Conservation (phyloP, 768 basidiomycete genomes). For the Pleurotus cornucopiae region DNA sequence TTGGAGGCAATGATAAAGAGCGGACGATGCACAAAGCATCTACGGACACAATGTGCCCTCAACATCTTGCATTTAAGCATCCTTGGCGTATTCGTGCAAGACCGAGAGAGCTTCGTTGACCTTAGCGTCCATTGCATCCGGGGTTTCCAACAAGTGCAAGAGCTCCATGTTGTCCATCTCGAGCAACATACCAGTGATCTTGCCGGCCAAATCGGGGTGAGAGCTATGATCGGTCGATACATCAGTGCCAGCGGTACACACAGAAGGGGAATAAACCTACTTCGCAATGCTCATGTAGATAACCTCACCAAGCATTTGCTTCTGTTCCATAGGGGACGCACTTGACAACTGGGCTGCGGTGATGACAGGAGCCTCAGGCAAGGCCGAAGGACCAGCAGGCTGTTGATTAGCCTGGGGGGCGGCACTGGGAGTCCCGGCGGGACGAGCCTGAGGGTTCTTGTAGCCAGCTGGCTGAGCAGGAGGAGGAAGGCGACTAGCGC, state of each 20-base stretch:
- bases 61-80: constrained; percentile 20
- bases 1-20: constrained; percentile 4
- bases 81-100: constrained; percentile 75
- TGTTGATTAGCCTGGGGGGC: constrained; percentile 44
- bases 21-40: constrained; percentile 4
- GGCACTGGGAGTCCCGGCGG: constrained; percentile 30
- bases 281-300: constrained; percentile 86
- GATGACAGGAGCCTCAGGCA: constrained; percentile 38
- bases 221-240: constrained; percentile 35
- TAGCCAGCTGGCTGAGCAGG: constrained; percentile 29
- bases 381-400: constrained; percentile 27
- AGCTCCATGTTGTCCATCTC: constrained; percentile 99
- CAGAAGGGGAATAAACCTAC: constrained; percentile 43
- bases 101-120: constrained; percentile 89
- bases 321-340: constrained; percentile 84
- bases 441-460: constrained; percentile 30
- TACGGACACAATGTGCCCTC: neutral
- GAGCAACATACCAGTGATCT: constrained; percentile 97
- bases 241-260: constrained; percentile 8
- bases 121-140: constrained; percentile 83
- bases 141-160: constrained; percentile 79
- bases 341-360: constrained; percentile 46
- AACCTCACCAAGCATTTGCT: constrained; percentile 97
- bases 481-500: constrained; percentile 39
- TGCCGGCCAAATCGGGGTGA: constrained; percentile 93